These are phyloP conservation scores for Plenodomus lindquistii DNA, from an alignment of 2,329 filamentous ascomycete genomes.

Conservation along the genomic window DNA sequence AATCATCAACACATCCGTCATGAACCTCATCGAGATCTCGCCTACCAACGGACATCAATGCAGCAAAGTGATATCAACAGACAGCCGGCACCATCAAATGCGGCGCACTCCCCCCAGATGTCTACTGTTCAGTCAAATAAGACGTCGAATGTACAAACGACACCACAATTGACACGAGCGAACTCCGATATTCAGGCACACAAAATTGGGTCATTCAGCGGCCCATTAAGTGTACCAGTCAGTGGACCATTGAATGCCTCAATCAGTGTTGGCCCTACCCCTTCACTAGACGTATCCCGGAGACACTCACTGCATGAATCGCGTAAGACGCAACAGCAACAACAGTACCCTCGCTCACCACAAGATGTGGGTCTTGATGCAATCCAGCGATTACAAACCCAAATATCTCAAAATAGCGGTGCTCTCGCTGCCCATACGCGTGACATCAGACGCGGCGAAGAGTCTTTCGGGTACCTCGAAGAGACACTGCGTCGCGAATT, in stretches of 20 bases:
- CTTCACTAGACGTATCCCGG: conserved; percentile 15
- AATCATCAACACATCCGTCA: conserved; percentile 14
- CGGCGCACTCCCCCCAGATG: conserved; percentile 7
- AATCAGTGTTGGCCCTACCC: conserved; percentile 17
- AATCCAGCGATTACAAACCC: conserved; percentile 52
- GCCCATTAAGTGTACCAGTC: neutral
- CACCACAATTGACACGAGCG: conserved; percentile 17
- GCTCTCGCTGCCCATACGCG: conserved; percentile 39
- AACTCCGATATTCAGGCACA: conserved; percentile 15
- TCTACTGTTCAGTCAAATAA: neutral
- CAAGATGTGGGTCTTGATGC: conserved; percentile 44
- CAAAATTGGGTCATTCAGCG: neutral
- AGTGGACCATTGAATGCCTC: neutral
- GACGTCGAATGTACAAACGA: conserved; percentile 18
- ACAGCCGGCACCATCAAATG: conserved; percentile 19
- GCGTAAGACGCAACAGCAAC: conserved; percentile 26
- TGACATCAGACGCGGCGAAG: conserved; percentile 34
- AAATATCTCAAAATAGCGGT: conserved; percentile 52
- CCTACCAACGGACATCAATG: conserved; percentile 18
- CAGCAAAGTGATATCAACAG: conserved; percentile 23
- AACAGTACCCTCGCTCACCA: conserved; percentile 33
- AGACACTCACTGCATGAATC: conserved; percentile 15
- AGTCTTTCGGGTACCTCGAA: conserved; percentile 32
- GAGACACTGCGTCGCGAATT: conserved; percentile 47
- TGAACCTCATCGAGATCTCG: conserved; percentile 19